Evolutionary conservation across 2,329 filamentous ascomycete species (phyloP), one percentile per base, ranked within the genome.

Genomic region (Reticulascus tulasneorum): DNA sequence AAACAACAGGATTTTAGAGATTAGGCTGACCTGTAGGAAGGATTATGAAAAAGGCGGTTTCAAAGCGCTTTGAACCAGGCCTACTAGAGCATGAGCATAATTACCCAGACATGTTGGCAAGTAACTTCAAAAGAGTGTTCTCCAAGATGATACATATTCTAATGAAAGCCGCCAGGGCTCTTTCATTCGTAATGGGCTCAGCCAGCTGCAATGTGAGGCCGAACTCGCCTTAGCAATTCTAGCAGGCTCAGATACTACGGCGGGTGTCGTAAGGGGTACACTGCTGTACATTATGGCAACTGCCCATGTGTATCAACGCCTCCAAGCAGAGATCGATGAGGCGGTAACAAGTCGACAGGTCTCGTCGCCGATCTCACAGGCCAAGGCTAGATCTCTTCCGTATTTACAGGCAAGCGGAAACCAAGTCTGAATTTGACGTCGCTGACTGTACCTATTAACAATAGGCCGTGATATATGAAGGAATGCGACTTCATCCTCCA

Each of bases 181-280:
- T 2, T 60, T 56, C 17, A 42, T 57, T 13, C 41, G 46, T 9
- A 47, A 57, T 18, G 53, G 53, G 0, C 12, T 60, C 5, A 19
- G 3, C 7, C 48, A 57, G 10, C 38, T 60, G 6, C 8, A 55
- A 45, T 46, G 50, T 6, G 59, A 62, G 22, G 39, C n/a, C n/a
- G n/a, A n/a, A n/a, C n/a, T 54, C 55, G 1, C 40, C 60, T 0
- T 52, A 60, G 13, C 6, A 55, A 51, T 47, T 58, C 16, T 54
- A 9, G 76, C 75, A 1, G 77, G 76, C 2, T 73, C 73, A 1
- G 76, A 80, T 43, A 78, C 74, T 1, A 73, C 72, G 0, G 68
- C 73, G 0, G 69, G 64, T 1, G 67, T 66, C 0, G 57, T 79
- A 2, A 63, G 67, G 1, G 58, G 64, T 18, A 67, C 60, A 7